Base-by-base conservation (phyloP, 208 protist species). In the Trypanosoma congolense region DNA sequence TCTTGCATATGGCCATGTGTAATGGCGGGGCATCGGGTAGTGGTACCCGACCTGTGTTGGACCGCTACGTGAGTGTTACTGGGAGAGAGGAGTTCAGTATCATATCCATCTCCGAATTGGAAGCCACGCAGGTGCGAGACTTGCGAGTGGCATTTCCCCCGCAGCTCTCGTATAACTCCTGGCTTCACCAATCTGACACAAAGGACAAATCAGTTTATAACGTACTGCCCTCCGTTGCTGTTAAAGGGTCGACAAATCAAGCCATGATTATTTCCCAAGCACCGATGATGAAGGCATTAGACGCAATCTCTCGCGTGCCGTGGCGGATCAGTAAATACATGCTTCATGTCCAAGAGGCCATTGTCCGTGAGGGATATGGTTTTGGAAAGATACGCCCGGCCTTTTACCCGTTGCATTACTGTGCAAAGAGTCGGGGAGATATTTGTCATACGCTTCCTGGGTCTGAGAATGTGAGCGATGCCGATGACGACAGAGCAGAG, bases 291-390 rank as follows among this genome's bases (percentile, higher is more conserved):
- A 78, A 84, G 56, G 89, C 89, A 3, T 74, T 93, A 19, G 89
- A 96, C 61, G 85, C 83, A 40, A 91, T 96, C 63, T 92, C 83
- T 3, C 80, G 83, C 21, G 89, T 96, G 36, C 85, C 85, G 54
- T 96, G 89, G 86, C 85, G 89, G 48, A 93, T 96, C 47, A 91
- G 89, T 75, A 87, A 89, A 58, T 96, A 92, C 63, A 92, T 96
- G 76, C 76, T 96, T 18, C 89, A 96, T 65, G 89, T 96, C 40
- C 85, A 96, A 63, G 89, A 96, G 65, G 83, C 86, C 1, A 91
- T 96, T 59, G 82, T 96, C 56, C 80, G 79, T 14, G 89, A 96
- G 61, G 89, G 89, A n/a, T 96, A 87, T 48, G 89, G 86, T 21
- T 93, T 96, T 54, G 85, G 86, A 25, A 96, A 96, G 54, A 89